Conservation (phyloP, 2,329 filamentous ascomycete genomes). For the Didymella pinodella region DNA sequence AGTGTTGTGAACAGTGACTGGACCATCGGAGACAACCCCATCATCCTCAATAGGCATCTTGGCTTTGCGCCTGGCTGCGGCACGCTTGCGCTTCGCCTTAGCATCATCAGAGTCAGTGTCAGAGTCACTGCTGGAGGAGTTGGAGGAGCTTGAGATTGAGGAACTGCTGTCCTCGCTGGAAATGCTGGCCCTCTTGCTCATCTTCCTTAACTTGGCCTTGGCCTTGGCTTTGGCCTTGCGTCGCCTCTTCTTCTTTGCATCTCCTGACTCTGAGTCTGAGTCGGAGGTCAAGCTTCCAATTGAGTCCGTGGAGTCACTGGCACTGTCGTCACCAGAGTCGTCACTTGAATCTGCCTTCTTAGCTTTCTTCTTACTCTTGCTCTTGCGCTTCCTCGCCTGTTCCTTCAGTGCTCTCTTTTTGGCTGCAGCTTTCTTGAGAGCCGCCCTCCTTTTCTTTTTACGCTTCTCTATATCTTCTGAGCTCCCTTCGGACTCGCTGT, state of each 20-base stretch:
- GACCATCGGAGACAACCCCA: constrained; percentile 5
- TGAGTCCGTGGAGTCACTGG: constrained; percentile 27
- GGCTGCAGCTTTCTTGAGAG: constrained; percentile 20
- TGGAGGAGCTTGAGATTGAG: constrained; percentile 12
- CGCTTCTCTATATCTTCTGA: constrained; percentile 35
- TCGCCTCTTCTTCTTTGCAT: constrained; percentile 20
- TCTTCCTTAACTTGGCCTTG: constrained; percentile 34
- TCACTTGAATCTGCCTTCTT: constrained; percentile 32
- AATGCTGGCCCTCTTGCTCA: constrained; percentile 32
- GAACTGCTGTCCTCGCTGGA: constrained; percentile 32
- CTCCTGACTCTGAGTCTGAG: constrained; percentile 24
- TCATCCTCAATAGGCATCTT: constrained; percentile 24
- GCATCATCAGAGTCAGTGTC: constrained; percentile 23
- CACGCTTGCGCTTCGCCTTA: constrained; percentile 25
- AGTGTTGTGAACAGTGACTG: constrained; percentile 2
- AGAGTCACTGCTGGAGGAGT: constrained; percentile 27
- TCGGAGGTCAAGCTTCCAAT: constrained; percentile 21
- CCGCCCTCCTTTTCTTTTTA: constrained; percentile 28
- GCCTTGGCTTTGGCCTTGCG: constrained; percentile 34
- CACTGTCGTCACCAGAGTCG: constrained; percentile 27
- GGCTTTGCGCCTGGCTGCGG: constrained; percentile 30
- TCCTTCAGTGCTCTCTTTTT: constrained; percentile 28
- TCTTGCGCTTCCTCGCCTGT: constrained; percentile 30
- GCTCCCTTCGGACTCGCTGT: constrained; percentile 31
- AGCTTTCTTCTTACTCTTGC: constrained; percentile 28